Percentiles rank a stretch among this genome's conserved stretches.
phyloP scores from a whole-genome alignment of 2,329 filamentous ascomycete species.

The Epicoccum nigrum region DNA sequence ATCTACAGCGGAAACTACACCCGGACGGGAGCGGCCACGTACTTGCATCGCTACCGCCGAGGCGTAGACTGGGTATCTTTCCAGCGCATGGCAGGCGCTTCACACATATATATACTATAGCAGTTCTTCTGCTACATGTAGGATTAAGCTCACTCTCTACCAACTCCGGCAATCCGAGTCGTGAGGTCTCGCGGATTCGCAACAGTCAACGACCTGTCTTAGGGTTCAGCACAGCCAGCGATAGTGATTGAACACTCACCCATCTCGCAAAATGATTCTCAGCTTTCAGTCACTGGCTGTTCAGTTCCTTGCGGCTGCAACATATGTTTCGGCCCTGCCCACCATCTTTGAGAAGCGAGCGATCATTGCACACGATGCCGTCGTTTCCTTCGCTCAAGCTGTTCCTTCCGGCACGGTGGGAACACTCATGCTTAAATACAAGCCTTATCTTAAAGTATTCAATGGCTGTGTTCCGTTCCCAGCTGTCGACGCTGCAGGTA shows the following conservation, averaged over 20 bases:
- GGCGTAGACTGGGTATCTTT: neutral
- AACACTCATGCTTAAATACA: conserved; percentile 60
- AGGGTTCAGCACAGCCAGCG: too few species aligned
- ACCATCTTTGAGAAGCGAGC: conserved; percentile 46
- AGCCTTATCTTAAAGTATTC: conserved; percentile 61
- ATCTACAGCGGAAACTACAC: conserved; percentile 5
- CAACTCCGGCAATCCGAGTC: neutral
- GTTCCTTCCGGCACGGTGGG: conserved; percentile 58
- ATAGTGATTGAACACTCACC: neutral
- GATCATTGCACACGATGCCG: conserved; percentile 52
- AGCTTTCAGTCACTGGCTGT: conserved; percentile 28
- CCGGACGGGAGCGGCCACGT: neutral
- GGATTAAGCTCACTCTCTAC: neutral
- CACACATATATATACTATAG: conserved; percentile 4
- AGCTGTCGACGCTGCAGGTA: conserved; percentile 62
- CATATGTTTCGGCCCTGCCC: conserved; percentile 33
- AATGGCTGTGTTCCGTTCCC: conserved; percentile 69
- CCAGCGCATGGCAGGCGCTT: neutral
- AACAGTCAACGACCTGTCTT: neutral
- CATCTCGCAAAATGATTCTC: conserved; percentile 29
- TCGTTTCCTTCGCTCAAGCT: conserved; percentile 61
- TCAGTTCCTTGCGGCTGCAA: conserved; percentile 30
- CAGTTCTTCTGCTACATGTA: neutral
- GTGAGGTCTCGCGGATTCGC: neutral
- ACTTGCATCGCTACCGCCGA: neutral